Evolutionary conservation across 2,329 filamentous ascomycete genomes (phyloP).

Genomic region (Pseudocercospora musae): DNA sequence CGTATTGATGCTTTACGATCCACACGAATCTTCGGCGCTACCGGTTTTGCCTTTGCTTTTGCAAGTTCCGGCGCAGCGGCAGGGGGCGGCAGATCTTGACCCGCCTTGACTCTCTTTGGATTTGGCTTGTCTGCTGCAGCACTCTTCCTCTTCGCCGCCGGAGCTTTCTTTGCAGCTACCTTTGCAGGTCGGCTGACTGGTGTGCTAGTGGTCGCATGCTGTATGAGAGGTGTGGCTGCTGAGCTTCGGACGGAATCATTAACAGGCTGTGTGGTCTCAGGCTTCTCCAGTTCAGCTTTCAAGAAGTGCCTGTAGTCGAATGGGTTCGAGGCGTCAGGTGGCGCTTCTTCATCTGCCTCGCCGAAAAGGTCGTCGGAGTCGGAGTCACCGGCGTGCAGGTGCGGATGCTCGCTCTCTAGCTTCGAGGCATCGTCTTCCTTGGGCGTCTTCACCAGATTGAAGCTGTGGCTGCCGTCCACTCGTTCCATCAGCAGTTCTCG

Average conservation of each 20-base stretch:
- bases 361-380: slow-evolving; percentile 30
- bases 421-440: slow-evolving; percentile 61
- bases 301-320: slow-evolving; percentile 51
- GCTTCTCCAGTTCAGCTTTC: slow-evolving; percentile 30
- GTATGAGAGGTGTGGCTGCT: slow-evolving; percentile 20
- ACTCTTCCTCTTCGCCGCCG: slow-evolving; percentile 24
- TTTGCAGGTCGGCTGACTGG: slow-evolving; percentile 20
- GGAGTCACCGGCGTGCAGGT: slow-evolving; percentile 36
- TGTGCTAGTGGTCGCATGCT: slow-evolving; percentile 18
- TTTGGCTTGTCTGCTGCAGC: slow-evolving; percentile 20
- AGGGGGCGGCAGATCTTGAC: slow-evolving; percentile 18
- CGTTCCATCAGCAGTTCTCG: slow-evolving; percentile 59
- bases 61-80: slow-evolving; percentile 9
- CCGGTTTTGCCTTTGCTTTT: slow-evolving; percentile 14
- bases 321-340: slow-evolving; percentile 45
- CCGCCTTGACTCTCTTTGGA: slow-evolving; percentile 30
- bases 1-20: slow-evolving; percentile 32
- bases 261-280: slow-evolving; percentile 15
- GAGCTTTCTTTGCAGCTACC: slow-evolving; percentile 9
- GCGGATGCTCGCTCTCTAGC: slow-evolving; percentile 64
- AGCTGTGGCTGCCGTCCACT: slow-evolving; percentile 76
- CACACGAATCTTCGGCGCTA: slow-evolving; percentile 26
- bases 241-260: slow-evolving; percentile 24
- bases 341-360: slow-evolving; percentile 36
- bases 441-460: slow-evolving; percentile 75